A percentile compares a stretch with the other conserved stretches of the same genome.
These are phyloP conservation scores for Fraxinus paxiana DNA, from an alignment of 305 asterid genomes.

Conservation along the genomic window DNA sequence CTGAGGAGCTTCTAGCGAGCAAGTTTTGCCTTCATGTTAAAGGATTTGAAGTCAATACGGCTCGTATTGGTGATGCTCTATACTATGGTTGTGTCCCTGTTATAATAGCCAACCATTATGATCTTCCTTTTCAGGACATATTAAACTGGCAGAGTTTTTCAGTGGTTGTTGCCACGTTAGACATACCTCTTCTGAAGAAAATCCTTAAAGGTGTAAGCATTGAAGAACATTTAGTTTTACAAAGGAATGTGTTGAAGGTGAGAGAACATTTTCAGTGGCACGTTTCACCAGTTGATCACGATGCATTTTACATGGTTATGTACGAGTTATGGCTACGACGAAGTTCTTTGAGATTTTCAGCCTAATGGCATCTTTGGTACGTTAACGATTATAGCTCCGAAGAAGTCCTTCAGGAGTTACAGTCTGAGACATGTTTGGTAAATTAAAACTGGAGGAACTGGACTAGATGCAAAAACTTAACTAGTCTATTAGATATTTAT, in stretches of 20 bases:
- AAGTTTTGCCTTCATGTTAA: conserved; percentile 88
- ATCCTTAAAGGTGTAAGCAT: conserved; percentile 40
- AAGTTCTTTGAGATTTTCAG: conserved; percentile 32
- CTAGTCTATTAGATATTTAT: not conserved
- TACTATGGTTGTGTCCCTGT: conserved; percentile 82
- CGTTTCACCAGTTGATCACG: conserved; percentile 56
- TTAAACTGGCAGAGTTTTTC: conserved; percentile 74
- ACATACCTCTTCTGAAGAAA: conserved; percentile 69
- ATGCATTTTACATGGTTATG: conserved; percentile 81
- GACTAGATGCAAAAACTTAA: not conserved
- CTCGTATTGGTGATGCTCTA: conserved; percentile 76
- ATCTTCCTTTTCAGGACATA: conserved; percentile 79
- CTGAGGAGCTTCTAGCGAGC: conserved; percentile 60
- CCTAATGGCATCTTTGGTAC: not conserved
- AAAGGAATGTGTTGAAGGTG: conserved; percentile 51
- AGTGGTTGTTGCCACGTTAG: conserved; percentile 62
- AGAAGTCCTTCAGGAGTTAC: conserved; percentile 27
- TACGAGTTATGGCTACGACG: conserved; percentile 78
- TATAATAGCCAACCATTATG: conserved; percentile 81
- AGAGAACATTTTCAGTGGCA: conserved; percentile 85
- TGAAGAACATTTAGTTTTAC: conserved; percentile 41
- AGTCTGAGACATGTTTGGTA: conserved; percentile 10
- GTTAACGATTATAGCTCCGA: not conserved
- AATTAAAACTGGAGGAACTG: not conserved
- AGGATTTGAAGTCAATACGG: conserved; percentile 91